phyloP scores from a whole-genome alignment of 2,329 filamentous ascomycete species.

The Colletotrichum sp. region DNA sequence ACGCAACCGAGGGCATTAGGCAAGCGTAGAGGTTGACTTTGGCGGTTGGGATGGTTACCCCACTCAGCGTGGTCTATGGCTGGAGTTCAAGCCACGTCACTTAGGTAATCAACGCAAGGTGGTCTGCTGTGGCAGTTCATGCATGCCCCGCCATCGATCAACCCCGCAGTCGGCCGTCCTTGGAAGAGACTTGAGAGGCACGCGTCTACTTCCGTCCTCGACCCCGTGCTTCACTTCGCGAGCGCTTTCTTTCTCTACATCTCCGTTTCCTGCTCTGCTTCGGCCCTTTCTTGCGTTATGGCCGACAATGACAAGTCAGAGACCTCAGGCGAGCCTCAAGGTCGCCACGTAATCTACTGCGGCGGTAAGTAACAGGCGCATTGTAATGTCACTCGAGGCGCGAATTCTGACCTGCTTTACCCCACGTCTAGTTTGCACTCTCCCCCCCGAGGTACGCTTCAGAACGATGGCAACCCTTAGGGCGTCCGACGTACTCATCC shows the following conservation, averaged over 20 bases:
- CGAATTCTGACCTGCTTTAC: slow-evolving; percentile 8
- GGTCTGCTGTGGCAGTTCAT: slow-evolving; percentile 16
- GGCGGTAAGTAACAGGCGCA: slow-evolving; percentile 52
- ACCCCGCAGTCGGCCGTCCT: slow-evolving; percentile 22
- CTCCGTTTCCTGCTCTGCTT: not conserved
- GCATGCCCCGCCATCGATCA: slow-evolving; percentile 21
- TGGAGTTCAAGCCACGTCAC: not conserved
- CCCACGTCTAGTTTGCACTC: slow-evolving; percentile 59
- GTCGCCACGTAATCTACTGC: slow-evolving; percentile 61
- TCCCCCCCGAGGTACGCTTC: slow-evolving; percentile 66
- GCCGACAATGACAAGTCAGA: slow-evolving; percentile 58
- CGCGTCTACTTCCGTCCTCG: slow-evolving; percentile 6
- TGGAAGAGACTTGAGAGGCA: slow-evolving; percentile 8
- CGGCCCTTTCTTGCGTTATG: slow-evolving; percentile 44
- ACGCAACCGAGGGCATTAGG: not conserved
- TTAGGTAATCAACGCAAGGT: not conserved
- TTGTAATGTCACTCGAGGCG: not conserved
- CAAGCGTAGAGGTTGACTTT: not conserved
- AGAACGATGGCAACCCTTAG: not conserved
- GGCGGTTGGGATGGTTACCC: not conserved
- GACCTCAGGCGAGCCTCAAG: slow-evolving; percentile 50
- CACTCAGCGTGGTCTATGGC: not conserved
- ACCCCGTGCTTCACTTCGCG: slow-evolving; percentile 17
- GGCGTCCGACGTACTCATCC: not conserved
- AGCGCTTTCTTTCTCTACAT: not conserved